phyloP scores from a whole-genome alignment of 768 basidiomycete genomes.

The Cystobasidium ongulense region DNA sequence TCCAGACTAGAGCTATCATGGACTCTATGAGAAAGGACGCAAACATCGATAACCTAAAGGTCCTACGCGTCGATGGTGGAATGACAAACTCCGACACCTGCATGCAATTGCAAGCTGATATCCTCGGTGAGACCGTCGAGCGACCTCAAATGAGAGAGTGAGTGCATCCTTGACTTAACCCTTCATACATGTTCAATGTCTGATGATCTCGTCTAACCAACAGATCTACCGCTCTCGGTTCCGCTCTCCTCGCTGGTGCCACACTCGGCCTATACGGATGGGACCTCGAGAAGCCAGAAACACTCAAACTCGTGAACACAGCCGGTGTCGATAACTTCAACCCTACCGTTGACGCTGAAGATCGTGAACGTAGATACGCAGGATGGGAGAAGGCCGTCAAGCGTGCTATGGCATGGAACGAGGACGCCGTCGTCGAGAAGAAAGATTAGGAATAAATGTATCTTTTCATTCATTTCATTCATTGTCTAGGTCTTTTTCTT shows the following conservation, averaged over 20 bases:
- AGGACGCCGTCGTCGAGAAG: constrained; percentile 2
- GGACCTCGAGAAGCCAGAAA: constrained; percentile 75
- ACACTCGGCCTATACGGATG: constrained; percentile 84
- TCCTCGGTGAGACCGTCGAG: constrained; percentile 84
- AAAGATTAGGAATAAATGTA: background rate
- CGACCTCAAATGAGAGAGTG: constrained; percentile 95
- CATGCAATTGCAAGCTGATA: constrained; percentile 75
- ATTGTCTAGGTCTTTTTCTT: too few species aligned
- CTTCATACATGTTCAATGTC: background rate
- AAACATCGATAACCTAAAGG: constrained; percentile 55
- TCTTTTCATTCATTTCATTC: too few species aligned
- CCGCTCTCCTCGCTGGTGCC: constrained; percentile 83
- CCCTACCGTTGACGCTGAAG: constrained; percentile 53
- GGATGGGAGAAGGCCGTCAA: constrained; percentile 86
- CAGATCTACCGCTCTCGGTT: constrained; percentile 89
- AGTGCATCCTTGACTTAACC: constrained; percentile 43
- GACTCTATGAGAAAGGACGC: constrained; percentile 85
- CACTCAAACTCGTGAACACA: constrained; percentile 76
- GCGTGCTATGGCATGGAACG: constrained; percentile 67
- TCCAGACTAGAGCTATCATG: constrained; percentile 87
- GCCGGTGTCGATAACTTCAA: constrained; percentile 65
- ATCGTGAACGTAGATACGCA: constrained; percentile 60
- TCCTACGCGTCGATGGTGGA: constrained; percentile 94
- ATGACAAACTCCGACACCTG: constrained; percentile 81
- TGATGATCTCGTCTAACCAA: constrained; percentile 6